phyloP scores from a whole-genome alignment of 192 early-diverging fungal species.

The Backusella psychrophila region DNA sequence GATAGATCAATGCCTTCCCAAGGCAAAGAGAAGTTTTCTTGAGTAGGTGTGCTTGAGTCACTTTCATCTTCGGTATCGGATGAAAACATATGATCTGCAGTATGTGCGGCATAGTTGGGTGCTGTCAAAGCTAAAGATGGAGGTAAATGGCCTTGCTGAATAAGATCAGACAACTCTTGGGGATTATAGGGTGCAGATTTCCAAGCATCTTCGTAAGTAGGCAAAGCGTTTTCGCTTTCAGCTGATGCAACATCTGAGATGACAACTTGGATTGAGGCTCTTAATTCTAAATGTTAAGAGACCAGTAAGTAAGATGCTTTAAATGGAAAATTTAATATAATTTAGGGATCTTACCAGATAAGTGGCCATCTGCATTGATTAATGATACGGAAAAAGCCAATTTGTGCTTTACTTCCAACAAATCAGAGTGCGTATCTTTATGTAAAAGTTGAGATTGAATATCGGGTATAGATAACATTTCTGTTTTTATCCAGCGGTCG shows the following conservation, averaged over 20 bases:
- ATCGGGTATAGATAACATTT: conserved; percentile 23
- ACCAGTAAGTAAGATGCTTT: neutral
- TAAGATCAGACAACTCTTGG: conserved; percentile 8
- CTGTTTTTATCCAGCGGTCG: conserved; percentile 20
- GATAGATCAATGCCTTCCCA: conserved; percentile 30
- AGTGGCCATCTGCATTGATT: conserved; percentile 34
- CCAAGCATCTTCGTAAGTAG: conserved; percentile 35
- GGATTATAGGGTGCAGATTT: conserved; percentile 33
- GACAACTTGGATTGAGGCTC: conserved; percentile 32
- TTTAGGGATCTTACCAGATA: conserved; percentile 23
- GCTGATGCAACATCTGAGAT: conserved; percentile 20
- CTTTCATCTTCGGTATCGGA: neutral
- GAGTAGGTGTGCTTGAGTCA: neutral
- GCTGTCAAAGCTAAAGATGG: conserved; percentile 20
- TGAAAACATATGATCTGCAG: neutral
- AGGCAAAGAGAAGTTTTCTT: conserved; percentile 6
- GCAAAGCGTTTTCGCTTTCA: conserved; percentile 21
- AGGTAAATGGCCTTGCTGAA: conserved; percentile 22
- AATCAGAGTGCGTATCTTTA: conserved; percentile 30
- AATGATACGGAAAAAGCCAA: conserved; percentile 34
- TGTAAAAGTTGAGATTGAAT: neutral
- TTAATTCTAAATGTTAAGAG: conserved; percentile 24
- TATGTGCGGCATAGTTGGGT: conserved; percentile 29
- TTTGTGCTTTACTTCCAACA: conserved; percentile 38
- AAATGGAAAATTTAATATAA: neutral